Evolutionary conservation across 805 yeast genomes (phyloP).

Genomic region (Maudiozyma saulgeensis): DNA sequence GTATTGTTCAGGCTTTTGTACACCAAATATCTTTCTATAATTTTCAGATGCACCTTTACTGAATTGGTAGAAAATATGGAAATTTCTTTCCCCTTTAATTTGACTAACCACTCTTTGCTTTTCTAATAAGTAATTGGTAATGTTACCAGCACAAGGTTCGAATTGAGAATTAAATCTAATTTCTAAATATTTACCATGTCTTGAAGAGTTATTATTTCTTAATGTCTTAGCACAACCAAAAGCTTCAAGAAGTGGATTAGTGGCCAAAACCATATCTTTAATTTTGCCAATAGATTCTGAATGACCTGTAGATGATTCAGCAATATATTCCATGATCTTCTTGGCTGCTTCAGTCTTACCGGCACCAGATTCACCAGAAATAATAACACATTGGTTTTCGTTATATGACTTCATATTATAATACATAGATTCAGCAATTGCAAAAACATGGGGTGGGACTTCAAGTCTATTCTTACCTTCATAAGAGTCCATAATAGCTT

Average conservation of each 20-base stretch:
- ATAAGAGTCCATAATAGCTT: conserved; percentile 61
- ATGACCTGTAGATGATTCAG: conserved; percentile 59
- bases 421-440: conserved; percentile 95
- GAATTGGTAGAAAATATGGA: conserved; percentile 93
- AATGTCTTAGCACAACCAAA: conserved; percentile 98
- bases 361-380: conserved; percentile 96
- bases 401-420: conserved; percentile 89
- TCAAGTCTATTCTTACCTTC: conserved; percentile 90
- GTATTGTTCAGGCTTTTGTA: conserved; percentile 90
- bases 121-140: conserved; percentile 87
- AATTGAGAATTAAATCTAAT: conserved; percentile 72
- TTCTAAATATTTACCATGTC: conserved; percentile 94
- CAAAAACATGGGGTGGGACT: conserved; percentile 96
- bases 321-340: conserved; percentile 93
- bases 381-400: conserved; percentile 94
- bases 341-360: conserved; percentile 98
- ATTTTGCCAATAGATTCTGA: conserved; percentile 70
- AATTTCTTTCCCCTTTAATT: conserved; percentile 83
- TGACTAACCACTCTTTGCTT: conserved; percentile 97
- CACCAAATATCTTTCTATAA: conserved; percentile 77
- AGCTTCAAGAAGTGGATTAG: conserved; percentile 96
- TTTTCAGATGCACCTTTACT: conserved; percentile 82
- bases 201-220: conserved; percentile 93
- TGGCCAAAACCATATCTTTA: conserved; percentile 96
- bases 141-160: conserved; percentile 92